Conservation (phyloP, 495 filamentous ascomycete genomes). For the Penicillium turbatum region DNA sequence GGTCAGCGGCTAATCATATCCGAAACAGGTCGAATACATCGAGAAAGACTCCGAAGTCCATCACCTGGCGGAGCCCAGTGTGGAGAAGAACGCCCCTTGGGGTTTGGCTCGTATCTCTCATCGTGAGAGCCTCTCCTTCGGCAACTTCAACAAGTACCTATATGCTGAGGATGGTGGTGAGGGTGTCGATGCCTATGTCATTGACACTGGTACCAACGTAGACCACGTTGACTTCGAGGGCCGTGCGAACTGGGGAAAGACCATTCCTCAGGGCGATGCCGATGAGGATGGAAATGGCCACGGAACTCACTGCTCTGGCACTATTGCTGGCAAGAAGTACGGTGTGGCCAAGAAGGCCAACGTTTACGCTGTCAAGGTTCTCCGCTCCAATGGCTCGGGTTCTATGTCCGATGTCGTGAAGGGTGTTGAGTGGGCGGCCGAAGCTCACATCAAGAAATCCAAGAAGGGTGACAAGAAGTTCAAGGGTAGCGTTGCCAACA, state of each 20-base stretch:
- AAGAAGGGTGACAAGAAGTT: conserved; percentile 90
- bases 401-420: conserved; percentile 98
- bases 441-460: conserved; percentile 67
- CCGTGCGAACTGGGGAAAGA: conserved; percentile 94
- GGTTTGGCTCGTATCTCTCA: conserved; percentile 97
- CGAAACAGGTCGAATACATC: conserved; percentile 82
- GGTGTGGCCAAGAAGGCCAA: conserved; percentile 99
- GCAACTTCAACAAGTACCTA: conserved; percentile 96
- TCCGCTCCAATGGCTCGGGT: conserved; percentile 94
- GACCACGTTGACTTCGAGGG: conserved; percentile 97
- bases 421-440: conserved; percentile 93
- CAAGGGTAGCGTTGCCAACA: conserved; percentile 99
- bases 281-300: conserved; percentile 97
- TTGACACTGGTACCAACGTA: conserved; percentile 93
- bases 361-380: conserved; percentile 94
- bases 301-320: conserved; percentile 99
- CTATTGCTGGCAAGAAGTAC: conserved; percentile 95
- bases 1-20: conserved; percentile 13
- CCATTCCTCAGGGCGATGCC: conserved; percentile 75
- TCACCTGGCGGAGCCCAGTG: conserved; percentile 53
- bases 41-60: conserved; percentile 92
- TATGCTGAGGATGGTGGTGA: conserved; percentile 88
- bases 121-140: conserved; percentile 78
- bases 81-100: conserved; percentile 94
- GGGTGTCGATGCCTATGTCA: conserved; percentile 98